Percentiles rank a stretch among this genome's conserved stretches.
Conservation (phyloP, 306 rosid species). For the Ochetophila trinervis region DNA sequence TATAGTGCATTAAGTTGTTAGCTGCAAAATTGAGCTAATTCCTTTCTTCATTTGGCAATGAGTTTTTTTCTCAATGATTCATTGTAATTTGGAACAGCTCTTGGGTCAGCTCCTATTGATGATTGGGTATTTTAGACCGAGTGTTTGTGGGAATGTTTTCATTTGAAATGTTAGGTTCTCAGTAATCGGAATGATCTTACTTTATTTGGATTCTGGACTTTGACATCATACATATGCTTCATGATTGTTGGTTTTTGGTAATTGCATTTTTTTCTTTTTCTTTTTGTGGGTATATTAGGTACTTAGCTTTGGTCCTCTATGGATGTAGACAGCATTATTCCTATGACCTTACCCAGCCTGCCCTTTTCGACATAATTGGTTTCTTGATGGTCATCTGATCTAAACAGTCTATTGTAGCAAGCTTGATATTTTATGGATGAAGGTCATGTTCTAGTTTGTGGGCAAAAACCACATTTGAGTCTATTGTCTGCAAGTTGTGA, state of each 20-base stretch:
- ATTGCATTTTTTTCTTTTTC: background rate
- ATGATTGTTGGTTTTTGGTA: background rate
- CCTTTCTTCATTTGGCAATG: background rate
- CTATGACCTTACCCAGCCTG: background rate
- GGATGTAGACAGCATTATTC: no score
- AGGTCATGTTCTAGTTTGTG: background rate
- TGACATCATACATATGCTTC: background rate
- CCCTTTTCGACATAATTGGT: background rate
- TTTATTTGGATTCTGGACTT: background rate
- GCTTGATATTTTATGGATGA: background rate
- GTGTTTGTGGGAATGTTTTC: background rate
- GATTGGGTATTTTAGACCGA: background rate
- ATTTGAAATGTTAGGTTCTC: background rate
- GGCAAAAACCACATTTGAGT: background rate
- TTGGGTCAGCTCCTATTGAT: background rate
- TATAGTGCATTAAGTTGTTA: background rate
- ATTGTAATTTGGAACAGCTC: background rate
- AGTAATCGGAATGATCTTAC: background rate
- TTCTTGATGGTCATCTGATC: background rate
- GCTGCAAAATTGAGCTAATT: background rate
- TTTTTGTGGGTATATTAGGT: no score
- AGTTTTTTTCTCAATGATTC: background rate
- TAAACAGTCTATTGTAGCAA: background rate
- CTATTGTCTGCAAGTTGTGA: background rate
- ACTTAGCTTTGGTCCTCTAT: no score